Evolutionary conservation across 2,329 filamentous ascomycete species (phyloP), one percentile per base, ranked within the genome.

Genomic region (Gremmenia infestans): DNA sequence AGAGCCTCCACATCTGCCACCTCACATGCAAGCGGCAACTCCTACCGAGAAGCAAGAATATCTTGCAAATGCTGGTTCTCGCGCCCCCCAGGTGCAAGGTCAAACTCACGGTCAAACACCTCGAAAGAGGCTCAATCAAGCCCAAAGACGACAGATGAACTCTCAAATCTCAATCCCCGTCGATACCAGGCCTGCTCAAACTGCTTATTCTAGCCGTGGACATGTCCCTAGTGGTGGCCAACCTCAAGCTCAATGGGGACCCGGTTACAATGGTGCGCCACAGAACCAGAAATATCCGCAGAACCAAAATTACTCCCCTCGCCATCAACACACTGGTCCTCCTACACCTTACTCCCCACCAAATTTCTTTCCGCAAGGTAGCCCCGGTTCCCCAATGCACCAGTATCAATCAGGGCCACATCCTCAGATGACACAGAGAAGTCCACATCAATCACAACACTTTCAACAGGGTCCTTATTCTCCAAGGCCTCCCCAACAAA

Each of bases 71-170:
- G 40, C 53, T n/a, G 46, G 28, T 17, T 43, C 22, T 43, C 28
- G 28, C 9, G 8, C 28, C 17, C 8, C 23, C 8, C 25, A 35
- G 9, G 37, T 36, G 39, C 42, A 36, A 22, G 25, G 9, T 36
- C 53, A 32, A 35, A 42, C n/a, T 25, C 28, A 47, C 12, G 22
- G 37, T 37, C 48, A 56, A 39, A 40, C 36, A 36, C 51, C 54
- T 36, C 53, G 60, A 9, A 83, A 78, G 63, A 80, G 82, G 22
- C 78, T 74, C 2, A 87, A 87, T 58, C 83, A 87, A 65, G 82
- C 83, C 1, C 81, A 86, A 62, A 76, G 83, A 49, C 78, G 83
- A 22, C 81, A 85, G 63, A 82, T 85, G 80, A 83, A 76, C 54
- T 76, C 81, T 4, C 79, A 85, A 60, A 64, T 84, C 17, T 77